Evolutionary conservation across 306 rosid genomes (phyloP), one percentile per base, ranked within the genome.

Genomic region (Corylus americana): DNA sequence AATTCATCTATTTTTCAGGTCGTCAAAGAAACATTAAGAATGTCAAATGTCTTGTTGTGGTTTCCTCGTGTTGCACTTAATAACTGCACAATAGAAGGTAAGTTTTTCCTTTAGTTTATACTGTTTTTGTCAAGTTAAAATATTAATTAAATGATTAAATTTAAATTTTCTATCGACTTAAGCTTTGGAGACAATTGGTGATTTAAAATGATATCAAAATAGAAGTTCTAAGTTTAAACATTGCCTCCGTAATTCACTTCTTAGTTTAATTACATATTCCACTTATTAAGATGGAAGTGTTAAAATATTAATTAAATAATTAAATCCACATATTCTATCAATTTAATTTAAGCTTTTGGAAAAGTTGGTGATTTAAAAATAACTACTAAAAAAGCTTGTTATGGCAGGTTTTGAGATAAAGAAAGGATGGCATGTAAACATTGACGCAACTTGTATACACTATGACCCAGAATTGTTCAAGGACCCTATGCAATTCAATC

Each of bases 401-500:
- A 70, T 68, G 54, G 82, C 91, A 92, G 92, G 94, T 67, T 74
- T 84, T 81, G 78, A 85, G 54, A 84, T 90, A 84, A 88, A 83
- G 87, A 87, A 87, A 84, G 97, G 97, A 22, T 92, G 97, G 94
- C 92, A 90, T 51, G 91, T 85, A 62, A 88, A 92, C 87, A 77
- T 92, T 8, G 97, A 92, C 35, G 88, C 90, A 71, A 87, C 97
- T 73, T 83, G 86, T 54, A 81, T 92, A 78, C 97, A 88, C 79
- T 77, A 83, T 25, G 92, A 90, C 81, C 86, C 94, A 74, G 89
- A 88, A 70, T 67, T 87, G 79, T 79, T 79, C 87, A 78, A 80
- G 79, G 86, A 92, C 42, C 92, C 97, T 3, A 74, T 81, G 84
- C 78, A 79, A 74, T 92, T 92, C 83, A 86, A 87, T 81, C 94